phyloP scores from a whole-genome alignment of 805 yeast species.

The Yamadazyma phyllophila region DNA sequence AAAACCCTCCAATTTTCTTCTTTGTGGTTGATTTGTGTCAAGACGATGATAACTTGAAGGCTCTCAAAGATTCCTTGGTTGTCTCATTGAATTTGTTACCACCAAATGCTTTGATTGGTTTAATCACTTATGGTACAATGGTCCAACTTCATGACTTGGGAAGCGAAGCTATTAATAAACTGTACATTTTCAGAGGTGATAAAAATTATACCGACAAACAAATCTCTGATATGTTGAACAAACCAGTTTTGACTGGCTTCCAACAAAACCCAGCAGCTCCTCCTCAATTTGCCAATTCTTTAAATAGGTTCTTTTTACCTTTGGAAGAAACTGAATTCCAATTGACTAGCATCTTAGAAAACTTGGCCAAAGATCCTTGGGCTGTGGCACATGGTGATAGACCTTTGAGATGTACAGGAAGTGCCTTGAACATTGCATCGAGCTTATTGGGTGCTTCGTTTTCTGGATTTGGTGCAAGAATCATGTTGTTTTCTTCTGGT shows the following conservation, averaged over 20 bases:
- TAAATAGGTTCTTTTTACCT: conserved; percentile 44
- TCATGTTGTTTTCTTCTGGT: conserved; percentile 84
- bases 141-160: conserved; percentile 57
- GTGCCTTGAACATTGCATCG: conserved; percentile 52
- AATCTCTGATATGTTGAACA: conserved; percentile 23
- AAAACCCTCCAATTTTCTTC: conserved; percentile 47
- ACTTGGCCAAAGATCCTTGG: conserved; percentile 78
- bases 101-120: conserved; percentile 52
- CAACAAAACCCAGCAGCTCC: conserved; percentile 4
- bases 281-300: conserved; percentile 12
- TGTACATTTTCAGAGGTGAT: conserved; percentile 54
- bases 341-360: conserved; percentile 48
- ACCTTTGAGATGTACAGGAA: conserved; percentile 55
- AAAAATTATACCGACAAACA: conserved; percentile 50
- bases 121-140: conserved; percentile 58
- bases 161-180: conserved; percentile 26
- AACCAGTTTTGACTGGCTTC: conserved; percentile 12
- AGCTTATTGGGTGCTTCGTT: conserved; percentile 38
- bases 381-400: conserved; percentile 54
- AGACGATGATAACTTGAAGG: conserved; percentile 44
- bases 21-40: conserved; percentile 60
- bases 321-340: conserved; percentile 50
- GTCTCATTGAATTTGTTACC: conserved; percentile 48
- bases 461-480: conserved; percentile 54
- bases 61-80: conserved; percentile 50